A percentile compares a stretch with the other conserved stretches of the same genome.
Conservation (phyloP, 805 yeast species). For the Saccharomyces eubayanus region DNA sequence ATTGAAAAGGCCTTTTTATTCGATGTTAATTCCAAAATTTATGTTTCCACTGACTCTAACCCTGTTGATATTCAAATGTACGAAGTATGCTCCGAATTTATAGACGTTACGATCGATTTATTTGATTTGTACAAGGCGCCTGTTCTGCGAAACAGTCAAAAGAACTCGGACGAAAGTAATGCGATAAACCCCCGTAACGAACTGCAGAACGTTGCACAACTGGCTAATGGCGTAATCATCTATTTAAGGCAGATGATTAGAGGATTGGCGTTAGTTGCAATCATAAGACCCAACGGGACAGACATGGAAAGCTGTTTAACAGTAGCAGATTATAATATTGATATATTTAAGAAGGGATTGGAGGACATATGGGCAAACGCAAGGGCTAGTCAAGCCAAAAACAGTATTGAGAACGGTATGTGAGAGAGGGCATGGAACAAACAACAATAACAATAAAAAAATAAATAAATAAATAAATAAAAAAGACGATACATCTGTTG, state of each 20-base stretch:
- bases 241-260: conserved; percentile 87
- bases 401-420: neutral
- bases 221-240: conserved; percentile 76
- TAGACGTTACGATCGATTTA: conserved; percentile 85
- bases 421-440: neutral
- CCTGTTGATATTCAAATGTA: conserved; percentile 94
- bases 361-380: conserved; percentile 50
- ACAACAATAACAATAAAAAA: neutral
- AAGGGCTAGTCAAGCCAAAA: conserved; percentile 9
- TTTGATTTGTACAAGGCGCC: conserved; percentile 53
- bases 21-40: conserved; percentile 86
- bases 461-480: neutral
- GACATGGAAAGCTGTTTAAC: conserved; percentile 44
- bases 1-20: conserved; percentile 90
- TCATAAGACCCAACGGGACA: conserved; percentile 59
- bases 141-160: conserved; percentile 1
- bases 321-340: conserved; percentile 82
- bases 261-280: conserved; percentile 84
- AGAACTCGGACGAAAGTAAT: conserved; percentile 2
- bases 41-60: conserved; percentile 90
- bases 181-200: conserved; percentile 17
- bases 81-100: conserved; percentile 95
- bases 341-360: conserved; percentile 65
- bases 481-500: neutral
- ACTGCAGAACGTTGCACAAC: conserved; percentile 59